phyloP scores from a whole-genome alignment of 345 rosid species.

The Citrus trifoliata region DNA sequence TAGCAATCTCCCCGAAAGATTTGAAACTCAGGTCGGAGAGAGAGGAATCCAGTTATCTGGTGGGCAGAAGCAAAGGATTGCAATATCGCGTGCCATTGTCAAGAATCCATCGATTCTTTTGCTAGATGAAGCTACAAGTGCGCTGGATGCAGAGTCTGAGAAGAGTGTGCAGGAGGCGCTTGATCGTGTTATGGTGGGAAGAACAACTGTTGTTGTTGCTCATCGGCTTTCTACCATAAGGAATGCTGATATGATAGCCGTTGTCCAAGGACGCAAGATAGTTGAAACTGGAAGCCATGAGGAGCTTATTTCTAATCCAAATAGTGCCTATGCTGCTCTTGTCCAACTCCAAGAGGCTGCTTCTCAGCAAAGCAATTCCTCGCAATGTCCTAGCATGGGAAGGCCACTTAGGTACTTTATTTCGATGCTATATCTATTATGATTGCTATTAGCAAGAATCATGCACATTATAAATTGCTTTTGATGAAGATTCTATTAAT shows the following conservation, averaged over 20 bases:
- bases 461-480: not conserved
- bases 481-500: constrained; percentile 3
- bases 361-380: constrained; percentile 58
- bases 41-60: constrained; percentile 92
- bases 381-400: constrained; percentile 49
- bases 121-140: constrained; percentile 97
- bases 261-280: constrained; percentile 74
- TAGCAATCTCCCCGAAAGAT: constrained; percentile 86
- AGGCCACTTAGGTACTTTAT: constrained; percentile 60
- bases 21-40: constrained; percentile 98
- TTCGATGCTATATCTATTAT: not conserved
- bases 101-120: constrained; percentile 86
- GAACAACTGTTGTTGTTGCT: constrained; percentile 88
- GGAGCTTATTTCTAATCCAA: constrained; percentile 62
- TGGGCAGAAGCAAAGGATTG: constrained; percentile 96
- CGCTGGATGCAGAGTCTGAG: constrained; percentile 91
- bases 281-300: constrained; percentile 91
- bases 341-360: constrained; percentile 80
- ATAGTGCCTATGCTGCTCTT: constrained; percentile 67
- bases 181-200: constrained; percentile 90
- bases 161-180: constrained; percentile 95
- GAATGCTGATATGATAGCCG: constrained; percentile 86
- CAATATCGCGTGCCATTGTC: constrained; percentile 84
- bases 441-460: not conserved
- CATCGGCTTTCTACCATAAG: constrained; percentile 90